Conservation (phyloP, 305 asterid species). For the Solanum hybrid region DNA sequence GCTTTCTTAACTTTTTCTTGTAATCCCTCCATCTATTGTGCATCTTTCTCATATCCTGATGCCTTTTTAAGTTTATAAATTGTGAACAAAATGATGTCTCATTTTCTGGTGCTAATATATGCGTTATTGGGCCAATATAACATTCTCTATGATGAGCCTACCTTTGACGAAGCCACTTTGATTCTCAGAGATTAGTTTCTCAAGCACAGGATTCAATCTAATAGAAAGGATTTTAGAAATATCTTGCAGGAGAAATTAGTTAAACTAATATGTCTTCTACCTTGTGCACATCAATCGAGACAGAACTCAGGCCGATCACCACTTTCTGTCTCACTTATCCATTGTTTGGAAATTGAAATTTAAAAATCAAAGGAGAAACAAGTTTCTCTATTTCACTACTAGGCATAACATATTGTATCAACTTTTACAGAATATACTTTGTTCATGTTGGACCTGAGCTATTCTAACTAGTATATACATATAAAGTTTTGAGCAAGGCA, state of each 20-base stretch:
- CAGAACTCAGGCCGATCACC: not conserved
- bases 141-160: too few species aligned
- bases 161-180: too few species aligned
- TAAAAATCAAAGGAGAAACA: not conserved
- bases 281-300: not conserved
- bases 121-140: not conserved
- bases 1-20: not conserved
- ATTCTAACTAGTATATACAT: conserved; percentile 27
- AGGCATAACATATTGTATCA: not conserved
- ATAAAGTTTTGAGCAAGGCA: conserved; percentile 85
- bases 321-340: not conserved
- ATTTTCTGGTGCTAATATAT: not conserved
- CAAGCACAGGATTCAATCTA: too few species aligned
- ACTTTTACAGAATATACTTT: not conserved
- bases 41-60: not conserved
- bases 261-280: not conserved
- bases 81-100: not conserved
- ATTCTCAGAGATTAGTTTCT: too few species aligned
- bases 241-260: too few species aligned
- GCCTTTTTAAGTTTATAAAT: not conserved
- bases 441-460: not conserved
- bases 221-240: too few species aligned
- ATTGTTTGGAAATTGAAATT: not conserved
- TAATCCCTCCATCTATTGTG: not conserved
- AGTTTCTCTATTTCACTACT: not conserved